These are phyloP conservation scores for Heterobasidion irregulare DNA, from an alignment of 1,284 basidiomycete genomes.

Conservation along the genomic window DNA sequence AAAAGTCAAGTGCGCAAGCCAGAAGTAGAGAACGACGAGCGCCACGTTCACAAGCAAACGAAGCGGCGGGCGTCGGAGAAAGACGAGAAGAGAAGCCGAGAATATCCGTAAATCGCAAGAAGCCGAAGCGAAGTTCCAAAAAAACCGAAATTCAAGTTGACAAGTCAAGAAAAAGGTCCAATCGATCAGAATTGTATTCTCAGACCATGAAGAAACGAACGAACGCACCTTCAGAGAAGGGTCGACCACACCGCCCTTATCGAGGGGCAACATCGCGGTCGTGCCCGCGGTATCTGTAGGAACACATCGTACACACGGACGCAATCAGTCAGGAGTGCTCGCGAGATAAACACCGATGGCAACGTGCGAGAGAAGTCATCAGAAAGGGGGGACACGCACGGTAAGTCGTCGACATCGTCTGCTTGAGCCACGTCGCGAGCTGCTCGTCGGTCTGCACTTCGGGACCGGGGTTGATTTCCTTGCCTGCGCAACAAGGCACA, in stretches of 20 bases:
- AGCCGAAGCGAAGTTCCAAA: too few species aligned
- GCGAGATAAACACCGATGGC: neutral
- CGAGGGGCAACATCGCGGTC: slow-evolving; percentile 45
- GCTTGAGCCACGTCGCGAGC: slow-evolving; percentile 11
- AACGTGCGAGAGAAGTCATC: neutral
- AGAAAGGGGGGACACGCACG: neutral
- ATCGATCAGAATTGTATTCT: too few species aligned
- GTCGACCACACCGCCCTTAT: slow-evolving; percentile 49
- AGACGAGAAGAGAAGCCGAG: too few species aligned
- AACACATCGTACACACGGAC: neutral
- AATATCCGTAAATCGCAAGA: too few species aligned
- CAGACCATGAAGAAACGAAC: too few species aligned
- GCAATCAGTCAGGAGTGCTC: too few species aligned
- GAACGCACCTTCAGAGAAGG: slow-evolving; percentile 31
- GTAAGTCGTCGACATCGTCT: slow-evolving; percentile 7
- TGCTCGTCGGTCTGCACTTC: slow-evolving; percentile 13
- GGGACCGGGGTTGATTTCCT: slow-evolving; percentile 15
- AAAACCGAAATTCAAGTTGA: too few species aligned
- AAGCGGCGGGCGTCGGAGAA: too few species aligned
- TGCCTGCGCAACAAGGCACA: neutral
- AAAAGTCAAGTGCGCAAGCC: too few species aligned
- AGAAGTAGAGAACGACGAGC: too few species aligned
- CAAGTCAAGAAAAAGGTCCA: too few species aligned
- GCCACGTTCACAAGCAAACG: too few species aligned
- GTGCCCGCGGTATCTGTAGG: slow-evolving; percentile 19